phyloP scores from a whole-genome alignment of 768 basidiomycete genomes.

The Pleurotus tuber-regium region DNA sequence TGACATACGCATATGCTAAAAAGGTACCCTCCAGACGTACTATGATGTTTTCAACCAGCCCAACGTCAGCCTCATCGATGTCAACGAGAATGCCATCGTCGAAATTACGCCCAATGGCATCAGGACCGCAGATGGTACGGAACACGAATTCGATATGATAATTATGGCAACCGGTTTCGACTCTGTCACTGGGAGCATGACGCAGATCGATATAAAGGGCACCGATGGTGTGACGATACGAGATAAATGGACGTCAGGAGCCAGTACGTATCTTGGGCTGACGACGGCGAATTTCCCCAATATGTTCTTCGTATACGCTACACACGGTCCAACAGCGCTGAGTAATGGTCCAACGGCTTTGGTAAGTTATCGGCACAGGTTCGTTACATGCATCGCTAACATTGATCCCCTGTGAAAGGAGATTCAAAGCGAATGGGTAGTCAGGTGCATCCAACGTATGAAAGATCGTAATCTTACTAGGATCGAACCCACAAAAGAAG shows the following conservation, averaged over 20 bases:
- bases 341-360: slow-evolving; percentile 14
- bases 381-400: neutral
- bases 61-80: slow-evolving; percentile 15
- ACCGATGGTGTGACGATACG: slow-evolving; percentile 12
- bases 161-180: slow-evolving; percentile 18
- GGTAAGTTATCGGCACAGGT: slow-evolving; percentile 1
- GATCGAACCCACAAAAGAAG: slow-evolving; percentile 12
- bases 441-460: slow-evolving; percentile 11
- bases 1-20: no score
- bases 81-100: slow-evolving; percentile 13
- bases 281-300: slow-evolving; percentile 14
- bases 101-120: slow-evolving; percentile 15
- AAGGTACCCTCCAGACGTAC: neutral
- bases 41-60: slow-evolving; percentile 13
- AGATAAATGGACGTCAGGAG: slow-evolving; percentile 16
- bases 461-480: slow-evolving; percentile 1
- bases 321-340: slow-evolving; percentile 15
- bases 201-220: slow-evolving; percentile 16
- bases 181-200: slow-evolving; percentile 12
- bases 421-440: slow-evolving; percentile 17
- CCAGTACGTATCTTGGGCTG: slow-evolving; percentile 16
- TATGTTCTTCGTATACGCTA: slow-evolving; percentile 17
- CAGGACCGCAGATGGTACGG: slow-evolving; percentile 10
- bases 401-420: slow-evolving; percentile 10
- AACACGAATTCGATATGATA: slow-evolving; percentile 14